phyloP scores from a whole-genome alignment of 2,329 filamentous ascomycete genomes.

The Calonectria pseudoturangicola region DNA sequence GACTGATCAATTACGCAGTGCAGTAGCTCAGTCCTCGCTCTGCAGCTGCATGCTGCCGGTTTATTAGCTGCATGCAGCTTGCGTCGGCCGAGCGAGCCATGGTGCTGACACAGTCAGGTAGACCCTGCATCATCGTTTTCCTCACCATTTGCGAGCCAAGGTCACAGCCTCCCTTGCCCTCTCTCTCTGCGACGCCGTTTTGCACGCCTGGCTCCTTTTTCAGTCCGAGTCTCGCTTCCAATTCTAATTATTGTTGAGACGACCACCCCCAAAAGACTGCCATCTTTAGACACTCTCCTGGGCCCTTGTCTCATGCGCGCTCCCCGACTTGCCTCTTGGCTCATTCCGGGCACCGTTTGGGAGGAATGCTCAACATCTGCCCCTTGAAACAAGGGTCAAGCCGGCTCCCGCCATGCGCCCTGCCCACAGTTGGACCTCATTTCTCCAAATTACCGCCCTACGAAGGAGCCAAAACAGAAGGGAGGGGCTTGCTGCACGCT shows the following conservation, averaged over 20 bases:
- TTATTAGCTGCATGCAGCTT: slow-evolving; percentile 33
- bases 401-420: slow-evolving; percentile 24
- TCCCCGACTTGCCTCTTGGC: slow-evolving; percentile 31
- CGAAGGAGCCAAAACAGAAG: slow-evolving; percentile 10
- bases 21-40: slow-evolving; percentile 26
- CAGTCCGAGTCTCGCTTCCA: slow-evolving; percentile 2
- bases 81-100: slow-evolving; percentile 22
- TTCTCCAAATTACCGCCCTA: slow-evolving; percentile 28
- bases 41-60: slow-evolving; percentile 25
- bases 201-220: neutral
- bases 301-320: slow-evolving; percentile 4
- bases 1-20: slow-evolving; percentile 22
- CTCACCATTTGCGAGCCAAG: neutral
- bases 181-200: neutral
- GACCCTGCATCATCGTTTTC: slow-evolving; percentile 4
- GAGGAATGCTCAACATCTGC: slow-evolving; percentile 28
- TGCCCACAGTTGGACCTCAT: slow-evolving; percentile 15
- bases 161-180: slow-evolving; percentile 13
- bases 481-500: slow-evolving; percentile 21
- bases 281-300: slow-evolving; percentile 4
- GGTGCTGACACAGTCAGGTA: slow-evolving; percentile 21
- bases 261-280: neutral
- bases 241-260: slow-evolving; percentile 25
- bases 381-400: slow-evolving; percentile 32
- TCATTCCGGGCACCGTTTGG: slow-evolving; percentile 25